Evolutionary conservation across 176 grass and related monocot genomes (phyloP), one percentile per base, ranked within the genome.

Genomic region (Cenchrus fungigraminus): DNA sequence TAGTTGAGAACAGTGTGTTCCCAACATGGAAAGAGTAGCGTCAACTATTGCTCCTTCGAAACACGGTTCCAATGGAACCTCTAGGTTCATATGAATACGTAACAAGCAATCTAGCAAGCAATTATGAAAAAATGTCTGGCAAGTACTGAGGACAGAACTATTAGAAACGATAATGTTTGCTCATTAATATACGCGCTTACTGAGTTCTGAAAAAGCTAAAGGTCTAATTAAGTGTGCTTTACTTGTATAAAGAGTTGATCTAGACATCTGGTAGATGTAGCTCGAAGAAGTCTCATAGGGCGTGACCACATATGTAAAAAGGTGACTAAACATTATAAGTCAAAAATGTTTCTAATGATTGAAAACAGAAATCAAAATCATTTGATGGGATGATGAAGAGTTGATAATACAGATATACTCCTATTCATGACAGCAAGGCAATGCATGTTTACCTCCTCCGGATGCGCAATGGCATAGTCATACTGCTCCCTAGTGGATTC

Each of bases 381-480:
- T 61, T 22, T 68, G 34, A 51, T 73, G 16, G 62, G 65, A 31
- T 46, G 70, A n/a, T 54, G 71, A 71, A 55, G 45, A 43, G 11
- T 14, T 60, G 1, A 68, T 32, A 85, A 76, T 53, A 74, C 15
- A 55, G 13, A 53, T 57, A 28, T n/a, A 54, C 7, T 46, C 44
- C 5, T 32, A 58, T 63, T 50, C 49, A 56, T 51, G 17, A 15
- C 12, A 84, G 64, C 8, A 44, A 74, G 9, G 28, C 29, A 68
- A 65, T 45, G 77, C 44, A 74, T 12, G 50, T 50, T 88, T 90
- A 98, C 96, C 96, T 98, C 93, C 78, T 98, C 91, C n/a, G 93
- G 96, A 90, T 98, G 96, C 68, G 89, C 96, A 90, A 98, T 95
- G 65, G 96, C 96, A 95, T 95, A 98, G 73, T 98, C 92, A 87